phyloP scores from a whole-genome alignment of 2,329 filamentous ascomycete genomes.

The Ascochyta fabae region DNA sequence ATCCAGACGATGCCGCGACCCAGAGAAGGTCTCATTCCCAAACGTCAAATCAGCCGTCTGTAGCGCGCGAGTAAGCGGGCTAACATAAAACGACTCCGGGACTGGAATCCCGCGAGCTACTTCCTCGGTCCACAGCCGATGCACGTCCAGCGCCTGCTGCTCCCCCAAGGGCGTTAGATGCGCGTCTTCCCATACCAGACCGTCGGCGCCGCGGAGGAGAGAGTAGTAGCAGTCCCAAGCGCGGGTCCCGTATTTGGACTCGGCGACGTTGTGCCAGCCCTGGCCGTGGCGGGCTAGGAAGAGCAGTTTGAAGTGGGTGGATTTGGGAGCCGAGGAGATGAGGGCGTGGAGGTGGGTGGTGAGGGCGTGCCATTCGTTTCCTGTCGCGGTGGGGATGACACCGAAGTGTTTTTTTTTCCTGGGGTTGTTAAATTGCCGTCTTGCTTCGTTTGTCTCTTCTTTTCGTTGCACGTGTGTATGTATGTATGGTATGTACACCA shows the following conservation, averaged over 20 bases:
- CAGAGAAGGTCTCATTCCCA: constrained; percentile 3
- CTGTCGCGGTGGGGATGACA: constrained; percentile 28
- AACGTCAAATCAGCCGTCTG: constrained; percentile 70
- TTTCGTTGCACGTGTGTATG: no score
- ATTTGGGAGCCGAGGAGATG: constrained; percentile 47
- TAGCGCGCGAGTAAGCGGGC: constrained; percentile 68
- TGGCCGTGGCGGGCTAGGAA: constrained; percentile 74
- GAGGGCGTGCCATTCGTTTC: constrained; percentile 66
- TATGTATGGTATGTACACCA: no score
- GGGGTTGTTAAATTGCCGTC: not conserved
- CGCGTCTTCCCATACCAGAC: constrained; percentile 67
- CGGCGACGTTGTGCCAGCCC: constrained; percentile 69
- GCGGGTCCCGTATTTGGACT: constrained; percentile 70
- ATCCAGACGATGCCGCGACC: no score
- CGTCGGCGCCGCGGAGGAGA: constrained; percentile 67
- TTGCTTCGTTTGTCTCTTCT: no score
- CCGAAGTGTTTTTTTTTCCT: constrained; percentile 70
- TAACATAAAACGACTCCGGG: constrained; percentile 69
- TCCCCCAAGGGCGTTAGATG: constrained; percentile 65
- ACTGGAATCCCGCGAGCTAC: constrained; percentile 62
- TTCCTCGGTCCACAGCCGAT: constrained; percentile 63
- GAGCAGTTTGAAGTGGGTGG: constrained; percentile 65
- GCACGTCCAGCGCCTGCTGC: constrained; percentile 64
- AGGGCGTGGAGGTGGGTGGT: constrained; percentile 8
- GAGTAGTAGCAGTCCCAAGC: constrained; percentile 76